phyloP scores from a whole-genome alignment of 441 rosid genomes.

The Mallotus japonicus region DNA sequence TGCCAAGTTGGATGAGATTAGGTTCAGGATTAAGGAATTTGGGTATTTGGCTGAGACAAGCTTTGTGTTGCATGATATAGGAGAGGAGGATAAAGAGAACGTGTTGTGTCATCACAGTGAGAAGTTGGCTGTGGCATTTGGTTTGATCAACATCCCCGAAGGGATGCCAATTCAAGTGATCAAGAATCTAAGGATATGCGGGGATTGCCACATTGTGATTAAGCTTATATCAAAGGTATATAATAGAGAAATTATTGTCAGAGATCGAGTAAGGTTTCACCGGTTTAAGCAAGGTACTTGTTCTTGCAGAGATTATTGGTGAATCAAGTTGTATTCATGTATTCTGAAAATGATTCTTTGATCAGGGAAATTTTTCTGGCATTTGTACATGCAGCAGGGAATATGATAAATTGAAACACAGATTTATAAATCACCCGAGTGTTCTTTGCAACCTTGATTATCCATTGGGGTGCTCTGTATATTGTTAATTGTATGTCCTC shows the following conservation, averaged over 20 bases:
- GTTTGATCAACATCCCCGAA: conserved; percentile 51
- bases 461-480: neutral
- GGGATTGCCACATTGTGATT: conserved; percentile 75
- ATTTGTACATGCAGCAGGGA: neutral
- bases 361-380: neutral
- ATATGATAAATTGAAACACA: neutral
- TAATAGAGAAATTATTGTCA: conserved; percentile 64
- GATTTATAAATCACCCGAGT: neutral
- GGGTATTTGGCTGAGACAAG: conserved; percentile 76
- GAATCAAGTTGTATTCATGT: conserved; percentile 14
- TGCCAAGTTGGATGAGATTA: conserved; percentile 59
- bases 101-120: conserved; percentile 75
- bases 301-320: conserved; percentile 87
- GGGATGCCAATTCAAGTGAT: conserved; percentile 63
- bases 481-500: neutral
- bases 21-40: conserved; percentile 58
- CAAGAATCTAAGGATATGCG: conserved; percentile 81
- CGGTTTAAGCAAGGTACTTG: conserved; percentile 67
- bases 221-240: conserved; percentile 68
- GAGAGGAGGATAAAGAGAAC: conserved; percentile 84
- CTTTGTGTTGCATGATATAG: conserved; percentile 80
- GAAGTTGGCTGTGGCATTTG: conserved; percentile 85
- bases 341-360: neutral
- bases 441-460: neutral
- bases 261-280: conserved; percentile 81